phyloP scores from a whole-genome alignment of 371 early-diverging fungal genomes.

The Spraguea lophii region DNA sequence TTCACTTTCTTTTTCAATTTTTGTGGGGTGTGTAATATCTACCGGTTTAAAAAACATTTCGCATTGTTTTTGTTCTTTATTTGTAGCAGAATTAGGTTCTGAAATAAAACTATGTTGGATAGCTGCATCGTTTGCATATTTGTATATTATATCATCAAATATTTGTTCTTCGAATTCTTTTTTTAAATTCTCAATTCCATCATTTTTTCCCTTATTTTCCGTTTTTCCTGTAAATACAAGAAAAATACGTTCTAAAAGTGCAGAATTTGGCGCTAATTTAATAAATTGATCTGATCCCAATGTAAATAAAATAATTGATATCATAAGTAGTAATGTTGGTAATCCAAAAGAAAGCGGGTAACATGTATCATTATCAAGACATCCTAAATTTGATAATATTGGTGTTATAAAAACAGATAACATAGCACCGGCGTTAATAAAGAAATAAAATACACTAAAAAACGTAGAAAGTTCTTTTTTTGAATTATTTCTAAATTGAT shows the following conservation, averaged over 20 bases:
- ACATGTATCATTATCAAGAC: conserved; percentile 33
- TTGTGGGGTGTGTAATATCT: background rate
- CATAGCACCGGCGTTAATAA: conserved; percentile 55
- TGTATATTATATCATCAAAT: background rate
- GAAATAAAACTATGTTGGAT: background rate
- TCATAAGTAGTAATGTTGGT: conserved; percentile 23
- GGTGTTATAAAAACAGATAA: conserved; percentile 11
- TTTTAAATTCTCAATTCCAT: background rate
- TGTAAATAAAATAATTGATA: conserved; percentile 30
- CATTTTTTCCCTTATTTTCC: background rate
- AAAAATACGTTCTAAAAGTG: background rate
- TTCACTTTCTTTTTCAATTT: background rate
- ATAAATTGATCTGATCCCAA: conserved; percentile 13
- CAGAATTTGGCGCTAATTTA: conserved; percentile 2
- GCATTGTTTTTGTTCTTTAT: background rate
- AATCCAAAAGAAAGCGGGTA: conserved; percentile 38
- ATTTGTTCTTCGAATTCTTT: background rate
- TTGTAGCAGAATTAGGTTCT: background rate
- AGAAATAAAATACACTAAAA: conserved; percentile 58
- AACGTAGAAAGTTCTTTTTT: conserved; percentile 29
- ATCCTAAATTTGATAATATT: conserved; percentile 5
- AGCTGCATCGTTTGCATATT: background rate
- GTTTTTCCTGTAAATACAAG: background rate
- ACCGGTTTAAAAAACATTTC: background rate
- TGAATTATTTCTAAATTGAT: conserved; percentile 48